Conservation (phyloP, 2,329 filamentous ascomycete genomes). For the Colletotrichum ledebouriae region DNA sequence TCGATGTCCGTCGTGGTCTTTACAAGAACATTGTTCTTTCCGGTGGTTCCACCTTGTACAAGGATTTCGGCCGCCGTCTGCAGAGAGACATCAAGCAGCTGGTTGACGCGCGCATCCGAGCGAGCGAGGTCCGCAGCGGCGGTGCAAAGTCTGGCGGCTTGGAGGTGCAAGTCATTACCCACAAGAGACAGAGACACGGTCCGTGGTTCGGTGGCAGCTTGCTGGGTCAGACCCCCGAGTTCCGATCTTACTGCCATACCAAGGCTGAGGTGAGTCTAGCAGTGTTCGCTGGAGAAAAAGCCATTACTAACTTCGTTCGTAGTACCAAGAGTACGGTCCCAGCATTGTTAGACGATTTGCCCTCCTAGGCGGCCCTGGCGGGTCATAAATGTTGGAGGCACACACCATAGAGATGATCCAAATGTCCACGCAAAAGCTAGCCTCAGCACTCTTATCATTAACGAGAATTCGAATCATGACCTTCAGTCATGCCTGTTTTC, state of each 20-base stretch:
- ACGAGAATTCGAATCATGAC: conserved; percentile 40
- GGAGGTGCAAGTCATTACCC: conserved; percentile 96
- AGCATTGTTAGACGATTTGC: conserved; percentile 96
- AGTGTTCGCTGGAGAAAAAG: no score
- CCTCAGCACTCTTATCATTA: conserved; percentile 19
- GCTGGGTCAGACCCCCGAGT: conserved; percentile 96
- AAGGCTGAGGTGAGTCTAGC: conserved; percentile 75
- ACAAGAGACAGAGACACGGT: conserved; percentile 96
- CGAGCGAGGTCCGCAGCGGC: conserved; percentile 91
- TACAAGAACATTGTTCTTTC: conserved; percentile 99
- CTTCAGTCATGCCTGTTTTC: conserved; percentile 24
- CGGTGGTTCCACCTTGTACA: conserved; percentile 96
- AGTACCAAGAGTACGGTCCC: conserved; percentile 96
- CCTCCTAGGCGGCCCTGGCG: conserved; percentile 90
- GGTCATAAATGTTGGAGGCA: conserved; percentile 65
- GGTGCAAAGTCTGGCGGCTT: conserved; percentile 93
- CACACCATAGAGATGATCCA: conserved; percentile 26
- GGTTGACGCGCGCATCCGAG: conserved; percentile 92
- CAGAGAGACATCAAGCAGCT: conserved; percentile 98
- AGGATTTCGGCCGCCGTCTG: conserved; percentile 95
- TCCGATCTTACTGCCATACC: conserved; percentile 98
- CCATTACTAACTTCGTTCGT: conserved; percentile 45
- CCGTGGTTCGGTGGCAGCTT: conserved; percentile 99
- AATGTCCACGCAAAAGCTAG: conserved; percentile 24
- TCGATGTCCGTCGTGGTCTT: conserved; percentile 94